These are phyloP conservation scores for Suillus variegatus DNA, from an alignment of 768 basidiomycete species.

Conservation along the genomic window DNA sequence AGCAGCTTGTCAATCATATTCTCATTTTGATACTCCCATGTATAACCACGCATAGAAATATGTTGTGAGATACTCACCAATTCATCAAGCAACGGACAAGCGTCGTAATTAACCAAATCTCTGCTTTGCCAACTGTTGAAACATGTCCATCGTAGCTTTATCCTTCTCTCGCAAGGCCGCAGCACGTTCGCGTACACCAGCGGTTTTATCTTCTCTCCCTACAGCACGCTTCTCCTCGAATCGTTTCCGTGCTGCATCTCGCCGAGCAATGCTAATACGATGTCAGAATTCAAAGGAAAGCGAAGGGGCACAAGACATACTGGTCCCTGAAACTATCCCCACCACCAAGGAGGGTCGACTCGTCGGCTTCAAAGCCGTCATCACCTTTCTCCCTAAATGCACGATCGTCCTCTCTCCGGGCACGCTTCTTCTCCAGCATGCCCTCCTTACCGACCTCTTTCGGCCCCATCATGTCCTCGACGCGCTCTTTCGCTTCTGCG, in stretches of 20 bases:
- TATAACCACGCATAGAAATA: not conserved
- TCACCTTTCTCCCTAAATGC: conserved; percentile 73
- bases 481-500: conserved; percentile 61
- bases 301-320: conserved; percentile 41
- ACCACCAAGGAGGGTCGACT: conserved; percentile 78
- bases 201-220: conserved; percentile 49
- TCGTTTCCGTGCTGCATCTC: conserved; percentile 71
- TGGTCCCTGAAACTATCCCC: conserved; percentile 79
- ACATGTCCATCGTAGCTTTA: conserved; percentile 95
- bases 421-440: conserved; percentile 84
- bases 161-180: conserved; percentile 75
- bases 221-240: conserved; percentile 52
- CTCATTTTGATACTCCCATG: not conserved
- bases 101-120: conserved; percentile 63
- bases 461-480: conserved; percentile 83
- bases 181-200: conserved; percentile 60
- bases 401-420: conserved; percentile 68
- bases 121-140: conserved; percentile 87
- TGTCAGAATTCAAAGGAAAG: conserved; percentile 10
- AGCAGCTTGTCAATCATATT: not conserved
- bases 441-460: conserved; percentile 80
- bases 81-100: conserved; percentile 7
- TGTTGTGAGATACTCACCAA: conserved; percentile 18
- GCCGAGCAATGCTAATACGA: conserved; percentile 61
- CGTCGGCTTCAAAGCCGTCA: conserved; percentile 77